Evolutionary conservation across 2,329 filamentous ascomycete genomes (phyloP), one percentile per base, ranked within the genome.

Genomic region (Diaporthe ampelina): DNA sequence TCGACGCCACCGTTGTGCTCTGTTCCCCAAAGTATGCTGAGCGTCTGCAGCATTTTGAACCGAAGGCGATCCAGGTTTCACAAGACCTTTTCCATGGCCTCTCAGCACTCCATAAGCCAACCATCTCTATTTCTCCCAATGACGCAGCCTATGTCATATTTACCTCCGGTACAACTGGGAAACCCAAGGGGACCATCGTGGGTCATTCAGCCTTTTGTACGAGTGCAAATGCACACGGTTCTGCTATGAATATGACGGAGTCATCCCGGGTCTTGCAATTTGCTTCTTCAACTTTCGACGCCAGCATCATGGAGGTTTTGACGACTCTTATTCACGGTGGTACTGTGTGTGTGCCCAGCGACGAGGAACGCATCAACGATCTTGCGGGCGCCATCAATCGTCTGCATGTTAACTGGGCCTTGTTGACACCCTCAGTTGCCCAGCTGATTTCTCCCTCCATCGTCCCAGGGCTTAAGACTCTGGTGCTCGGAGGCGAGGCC

Each of bases 131-230:
- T 26, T 26, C 58, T 19, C 4, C n/a, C 13, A 13, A 43, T 4
- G 40, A 21, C 65, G 35, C 32, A 15, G 67, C 67, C 17, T 70
- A 70, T 57, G 40, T 88, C 75, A 85, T 89, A 75, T 90, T 89
- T 79, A 90, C 89, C 9, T 90, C 88, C 4, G 89, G 89, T 15
- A 89, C 85, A 26, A 90, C 88, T 0, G 89, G 88, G 3, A 81
- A 81, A 21, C 89, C 88, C 0, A 91, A 91, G 79, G 88, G 88
- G 17, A 85, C 88, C 17, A 82, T 88, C 13, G 77, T 81, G 48
- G 77, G 79, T 2, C 81, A 82, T 72, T 52, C 45, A 3, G 52
- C 67, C 1, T 40, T 54, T 26, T 52, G 45, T n/a, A 56, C 67
- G 4, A 13, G 48, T 32, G 56, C 56, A 40, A 29, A 63, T 11